Base-by-base conservation (phyloP, 768 basidiomycete genomes). In the Kwoniella bestiolae region DNA sequence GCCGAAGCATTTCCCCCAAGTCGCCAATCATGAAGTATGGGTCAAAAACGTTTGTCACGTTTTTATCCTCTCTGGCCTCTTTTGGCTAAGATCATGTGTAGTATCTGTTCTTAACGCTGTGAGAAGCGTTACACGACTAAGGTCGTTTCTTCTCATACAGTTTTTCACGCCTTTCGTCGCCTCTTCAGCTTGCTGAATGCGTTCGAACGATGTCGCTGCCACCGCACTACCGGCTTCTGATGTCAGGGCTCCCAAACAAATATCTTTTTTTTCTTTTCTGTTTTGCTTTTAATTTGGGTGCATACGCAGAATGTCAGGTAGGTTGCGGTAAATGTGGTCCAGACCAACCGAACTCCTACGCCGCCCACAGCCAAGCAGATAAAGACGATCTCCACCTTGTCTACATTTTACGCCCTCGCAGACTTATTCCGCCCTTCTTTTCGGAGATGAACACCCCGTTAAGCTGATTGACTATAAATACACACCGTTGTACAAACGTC, bases 81-180 rank as follows among this genome's bases (percentile, higher is more conserved):
- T 74, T 77, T 77, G 75, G 75, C 75, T 77, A 77, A 77, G 75
- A 77, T 77, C 75, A 74, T 77, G 75, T 77, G 75, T 77, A 77
- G 73, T 77, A 77, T 77, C 75, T 74, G 75, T 77, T 74, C 73
- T 77, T 77, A 69, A 71, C 31, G 59, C 71, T 72, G 70, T 77
- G 47, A 77, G 73, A 77, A 72, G 73, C 58, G 38, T 72, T 70
- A 77, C 58, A 14, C 32, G 46, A 50, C 60, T 70, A 74, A 65
- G 68, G 60, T 58, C 34, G 47, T 68, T 63, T 31, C 55, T 72
- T 77, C 75, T 77, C 47, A 58, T 51, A 29, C 21, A 18, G 68
- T 77, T 67, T 72, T 58, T 77, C 65, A 51, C 51, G 45, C 63
- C 69, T 51, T 32, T 66, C 46, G 23, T 56, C 23, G 41, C 73